Base-by-base conservation (phyloP, 805 yeast genomes). In the Metschnikowia continentalis region DNA sequence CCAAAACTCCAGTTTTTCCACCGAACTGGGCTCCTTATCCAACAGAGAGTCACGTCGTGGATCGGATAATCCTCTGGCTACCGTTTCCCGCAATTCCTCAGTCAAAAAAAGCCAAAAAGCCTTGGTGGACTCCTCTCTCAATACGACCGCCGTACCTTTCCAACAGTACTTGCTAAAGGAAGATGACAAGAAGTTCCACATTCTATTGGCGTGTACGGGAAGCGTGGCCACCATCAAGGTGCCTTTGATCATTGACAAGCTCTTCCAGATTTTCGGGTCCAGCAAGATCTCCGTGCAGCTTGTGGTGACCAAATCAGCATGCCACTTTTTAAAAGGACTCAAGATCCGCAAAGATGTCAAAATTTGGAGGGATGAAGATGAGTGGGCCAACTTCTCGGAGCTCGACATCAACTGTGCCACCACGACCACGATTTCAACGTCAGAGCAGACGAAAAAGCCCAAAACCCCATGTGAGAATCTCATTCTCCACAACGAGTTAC, bases 141-240 rank as follows among this genome's bases (percentile, higher is more conserved):
- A 37, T 22, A 81, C 84, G 1, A 86, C 88, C 1, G 82, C 84
- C 15, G 84, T 84, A 1, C 92, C 92, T 23, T 87, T 87, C 59
- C 84, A 84, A 32, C 83, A 86, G 56, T 87, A 82, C 64, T 74
- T 88, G 52, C 79, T 81, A 49, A 83, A 82, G 60, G 60, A 62
- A 40, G 94, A 89, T 64, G 96, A 89, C 64, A 87, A 84, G 41
- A 91, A 90, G 63, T 76, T 89, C 50, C 99, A 94, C 67, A 84
- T 94, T 41, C 73, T 94, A 51, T 75, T 94, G 40, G 99, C 95
- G 17, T 96, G 95, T 17, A 89, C 98, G 1, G 99, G 99, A 1
- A 88, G 96, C 1, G 97, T 94, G 3, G 99, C 99, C 5, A 89
- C 98, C 2, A 90, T 94, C 55, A 94, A 94, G 67, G 84, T 94